Percentiles rank a stretch among this genome's conserved stretches.
phyloP scores from a whole-genome alignment of 208 protist genomes.

The Entamoeba histolytica region DNA sequence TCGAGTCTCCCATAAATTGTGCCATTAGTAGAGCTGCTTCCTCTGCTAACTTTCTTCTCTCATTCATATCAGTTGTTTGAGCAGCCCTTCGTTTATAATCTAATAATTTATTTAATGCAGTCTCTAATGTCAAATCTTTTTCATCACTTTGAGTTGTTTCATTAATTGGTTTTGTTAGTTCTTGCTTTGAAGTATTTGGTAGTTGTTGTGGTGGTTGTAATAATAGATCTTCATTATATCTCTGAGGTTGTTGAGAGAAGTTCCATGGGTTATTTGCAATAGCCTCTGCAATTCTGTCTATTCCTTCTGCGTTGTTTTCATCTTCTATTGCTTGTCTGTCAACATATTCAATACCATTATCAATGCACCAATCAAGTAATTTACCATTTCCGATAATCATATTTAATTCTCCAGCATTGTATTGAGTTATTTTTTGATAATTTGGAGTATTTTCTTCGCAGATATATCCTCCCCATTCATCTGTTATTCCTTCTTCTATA shows the following conservation, averaged over 20 bases:
- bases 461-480: neutral
- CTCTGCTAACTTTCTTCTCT: neutral
- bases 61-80: neutral
- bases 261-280: neutral
- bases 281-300: neutral
- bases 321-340: neutral
- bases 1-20: neutral
- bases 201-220: too few species aligned
- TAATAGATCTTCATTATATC: too few species aligned
- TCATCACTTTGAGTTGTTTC: neutral
- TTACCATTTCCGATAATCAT: neutral
- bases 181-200: neutral
- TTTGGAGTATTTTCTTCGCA: neutral
- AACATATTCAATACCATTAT: neutral
- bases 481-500: neutral
- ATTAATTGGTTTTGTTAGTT: neutral
- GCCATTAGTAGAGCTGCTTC: neutral
- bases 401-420: neutral
- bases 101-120: neutral
- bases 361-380: neutral
- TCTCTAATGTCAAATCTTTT: neutral
- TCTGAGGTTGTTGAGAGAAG: neutral
- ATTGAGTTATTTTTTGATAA: neutral
- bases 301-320: neutral
- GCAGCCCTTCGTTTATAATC: neutral